A percentile compares a stretch with the other conserved stretches of the same genome.
These are phyloP conservation scores for Fomes fomentarius DNA, from an alignment of 1,284 basidiomycete genomes.

Conservation along the genomic window DNA sequence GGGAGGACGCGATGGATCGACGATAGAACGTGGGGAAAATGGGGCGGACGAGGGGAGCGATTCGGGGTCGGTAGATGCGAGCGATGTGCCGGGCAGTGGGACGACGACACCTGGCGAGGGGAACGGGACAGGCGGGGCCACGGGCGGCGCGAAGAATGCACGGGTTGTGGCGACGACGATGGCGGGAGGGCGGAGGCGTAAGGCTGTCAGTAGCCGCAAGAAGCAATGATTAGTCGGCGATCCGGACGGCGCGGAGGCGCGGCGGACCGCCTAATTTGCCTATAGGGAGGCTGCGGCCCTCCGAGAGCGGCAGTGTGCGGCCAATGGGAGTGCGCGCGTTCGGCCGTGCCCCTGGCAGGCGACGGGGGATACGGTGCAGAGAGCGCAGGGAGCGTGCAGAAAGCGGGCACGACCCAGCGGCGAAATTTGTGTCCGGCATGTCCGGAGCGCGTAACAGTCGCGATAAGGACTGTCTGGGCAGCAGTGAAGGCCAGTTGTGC, in stretches of 20 bases:
- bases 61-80: conserved; percentile 38
- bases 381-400: too few species aligned
- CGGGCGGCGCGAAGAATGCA: conserved; percentile 20
- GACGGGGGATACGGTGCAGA: background rate
- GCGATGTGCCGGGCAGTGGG: conserved; percentile 43
- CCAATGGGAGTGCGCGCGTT: too few species aligned
- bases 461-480: too few species aligned
- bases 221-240: conserved; percentile 24
- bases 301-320: too few species aligned
- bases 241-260: conserved; percentile 1
- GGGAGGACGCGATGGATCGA: conserved; percentile 28
- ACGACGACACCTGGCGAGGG: conserved; percentile 40
- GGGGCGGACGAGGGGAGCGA: conserved; percentile 36
- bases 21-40: conserved; percentile 23
- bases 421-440: too few species aligned
- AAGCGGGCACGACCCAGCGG: too few species aligned
- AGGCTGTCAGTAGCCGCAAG: conserved; percentile 38
- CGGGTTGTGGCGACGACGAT: conserved; percentile 46
- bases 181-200: conserved; percentile 64
- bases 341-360: background rate
- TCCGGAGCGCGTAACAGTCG: too few species aligned
- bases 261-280: background rate
- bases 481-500: too few species aligned
- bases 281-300: too few species aligned
- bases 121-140: conserved; percentile 13